Evolutionary conservation across 176 grass and related monocot species (phyloP), one percentile per base, ranked within the genome.

Genomic region (Musa schizocarpa): DNA sequence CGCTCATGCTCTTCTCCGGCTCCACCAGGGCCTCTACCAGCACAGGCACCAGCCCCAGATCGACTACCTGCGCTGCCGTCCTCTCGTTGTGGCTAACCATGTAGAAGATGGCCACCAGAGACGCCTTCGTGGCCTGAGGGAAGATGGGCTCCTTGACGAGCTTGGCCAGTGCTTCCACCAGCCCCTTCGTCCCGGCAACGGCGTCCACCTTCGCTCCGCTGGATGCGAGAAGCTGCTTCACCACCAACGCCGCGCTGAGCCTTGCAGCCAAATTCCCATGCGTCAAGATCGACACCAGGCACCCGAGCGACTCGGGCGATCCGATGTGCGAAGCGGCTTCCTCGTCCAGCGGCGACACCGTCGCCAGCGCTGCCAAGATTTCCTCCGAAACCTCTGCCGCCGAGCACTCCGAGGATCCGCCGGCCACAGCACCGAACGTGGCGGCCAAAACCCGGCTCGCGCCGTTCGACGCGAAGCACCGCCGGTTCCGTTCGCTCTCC

Each of bases 401-500:
- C 26, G 82, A n/a, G 55, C 25, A 9, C 24, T 50, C 66, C 6
- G 16, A 2, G 11, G 25, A 43, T 9, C 56, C 81, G 6, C 55
- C 53, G 10, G 82, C 62, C 9, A 90, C 82, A 12, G 74, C 73
- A 6, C n/a, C 9, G 74, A 88, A 90, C 1, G 81, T 20, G 0
- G 65, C 52, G 0, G 89, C 75, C 19, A 96, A 87, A 1, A 26
- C 76, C 1, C 68, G 48, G 0, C 69, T 81, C 0, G 85, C 85
- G 9, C 87, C 83, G 7, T 43, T 82, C 0, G 85, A 69, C 3
- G 50, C 43, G 48, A 92, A 55, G 75, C 87, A 90, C 20, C 67
- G 53, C 34, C 85, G 79, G 75, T 92, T 96, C 52, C 93, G 81
- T 5, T 92, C 87, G 77, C 89, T 92, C 74, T 96, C 93, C 81